These are phyloP conservation scores for Ascomycota sp. DNA, from an alignment of 2,329 filamentous ascomycete species.

Conservation along the genomic window DNA sequence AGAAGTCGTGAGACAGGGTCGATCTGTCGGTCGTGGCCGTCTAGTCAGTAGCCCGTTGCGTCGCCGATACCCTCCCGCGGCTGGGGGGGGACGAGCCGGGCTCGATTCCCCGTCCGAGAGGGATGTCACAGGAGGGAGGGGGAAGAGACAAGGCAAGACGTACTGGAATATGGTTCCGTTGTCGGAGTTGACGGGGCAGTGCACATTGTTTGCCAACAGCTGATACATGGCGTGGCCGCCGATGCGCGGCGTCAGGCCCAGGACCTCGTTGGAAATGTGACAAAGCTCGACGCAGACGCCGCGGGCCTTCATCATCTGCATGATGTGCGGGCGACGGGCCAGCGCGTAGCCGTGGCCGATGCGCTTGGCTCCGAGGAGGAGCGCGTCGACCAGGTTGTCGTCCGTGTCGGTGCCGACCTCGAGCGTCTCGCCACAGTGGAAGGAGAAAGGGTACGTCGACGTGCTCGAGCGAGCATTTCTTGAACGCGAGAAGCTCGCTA, in stretches of 20 bases:
- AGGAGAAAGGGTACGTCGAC: conserved; percentile 50
- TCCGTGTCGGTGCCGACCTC: conserved; percentile 43
- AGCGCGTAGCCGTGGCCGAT: conserved; percentile 58
- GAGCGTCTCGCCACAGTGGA: conserved; percentile 59
- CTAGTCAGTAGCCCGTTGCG: too few relatives aligned
- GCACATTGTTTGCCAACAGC: conserved; percentile 50
- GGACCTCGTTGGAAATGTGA: conserved; percentile 57
- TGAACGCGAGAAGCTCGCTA: conserved; percentile 34
- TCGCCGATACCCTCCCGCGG: too few relatives aligned
- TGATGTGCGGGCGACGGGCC: conserved; percentile 43
- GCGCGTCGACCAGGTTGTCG: conserved; percentile 48
- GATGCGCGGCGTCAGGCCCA: conserved; percentile 46
- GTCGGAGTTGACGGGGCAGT: conserved; percentile 55
- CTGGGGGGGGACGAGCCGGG: too few relatives aligned
- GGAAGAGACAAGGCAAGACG: background rate
- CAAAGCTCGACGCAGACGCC: conserved; percentile 55
- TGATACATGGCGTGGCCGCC: conserved; percentile 47
- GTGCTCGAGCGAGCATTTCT: conserved; percentile 23
- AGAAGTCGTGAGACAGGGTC: conserved; percentile 55
- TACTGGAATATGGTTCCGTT: conserved; percentile 55
- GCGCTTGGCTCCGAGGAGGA: conserved; percentile 43
- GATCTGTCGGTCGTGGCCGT: too few relatives aligned
- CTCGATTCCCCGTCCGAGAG: too few relatives aligned
- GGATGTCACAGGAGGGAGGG: background rate
- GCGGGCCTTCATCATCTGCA: conserved; percentile 41